Evolutionary conservation across 345 rosid species (phyloP).

Genomic region (Acer yangbiense): DNA sequence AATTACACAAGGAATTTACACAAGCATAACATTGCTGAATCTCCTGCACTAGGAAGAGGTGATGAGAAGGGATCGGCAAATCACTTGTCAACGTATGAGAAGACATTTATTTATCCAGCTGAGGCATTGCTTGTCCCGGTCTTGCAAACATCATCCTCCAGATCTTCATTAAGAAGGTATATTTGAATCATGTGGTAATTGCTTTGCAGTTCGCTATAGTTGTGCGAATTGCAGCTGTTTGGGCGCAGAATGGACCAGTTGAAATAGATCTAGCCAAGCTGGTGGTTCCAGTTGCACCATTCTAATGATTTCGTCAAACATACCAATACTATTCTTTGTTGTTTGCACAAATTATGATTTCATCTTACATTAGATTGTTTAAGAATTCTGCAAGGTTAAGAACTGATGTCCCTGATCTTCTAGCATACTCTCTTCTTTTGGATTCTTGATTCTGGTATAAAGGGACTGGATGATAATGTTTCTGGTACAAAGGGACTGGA

Average conservation of each 20-base stretch:
- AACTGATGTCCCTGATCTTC: background rate
- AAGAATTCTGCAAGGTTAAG: constrained; percentile 10
- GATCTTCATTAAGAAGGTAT: constrained; percentile 90
- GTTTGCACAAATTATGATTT: background rate
- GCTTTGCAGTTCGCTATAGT: background rate
- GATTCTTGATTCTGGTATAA: background rate
- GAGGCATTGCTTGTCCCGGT: constrained; percentile 92
- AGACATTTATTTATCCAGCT: constrained; percentile 79
- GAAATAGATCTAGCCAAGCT: constrained; percentile 7
- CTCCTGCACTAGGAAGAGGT: constrained; percentile 54
- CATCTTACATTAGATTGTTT: background rate
- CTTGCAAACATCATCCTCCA: constrained; percentile 77
- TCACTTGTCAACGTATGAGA: constrained; percentile 46
- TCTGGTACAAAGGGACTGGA: background rate
- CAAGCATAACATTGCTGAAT: constrained; percentile 62
- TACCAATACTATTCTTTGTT: background rate
- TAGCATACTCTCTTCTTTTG: background rate
- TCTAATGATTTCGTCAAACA: background rate
- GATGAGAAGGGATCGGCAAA: constrained; percentile 56
- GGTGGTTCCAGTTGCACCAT: constrained; percentile 7
- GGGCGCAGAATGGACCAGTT: constrained; percentile 17
- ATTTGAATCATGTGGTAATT: constrained; percentile 19
- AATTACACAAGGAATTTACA: constrained; percentile 46
- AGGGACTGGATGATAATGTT: background rate
- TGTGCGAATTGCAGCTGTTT: background rate